phyloP scores from a whole-genome alignment of 371 early-diverging fungal species.

The Circinella minor region DNA sequence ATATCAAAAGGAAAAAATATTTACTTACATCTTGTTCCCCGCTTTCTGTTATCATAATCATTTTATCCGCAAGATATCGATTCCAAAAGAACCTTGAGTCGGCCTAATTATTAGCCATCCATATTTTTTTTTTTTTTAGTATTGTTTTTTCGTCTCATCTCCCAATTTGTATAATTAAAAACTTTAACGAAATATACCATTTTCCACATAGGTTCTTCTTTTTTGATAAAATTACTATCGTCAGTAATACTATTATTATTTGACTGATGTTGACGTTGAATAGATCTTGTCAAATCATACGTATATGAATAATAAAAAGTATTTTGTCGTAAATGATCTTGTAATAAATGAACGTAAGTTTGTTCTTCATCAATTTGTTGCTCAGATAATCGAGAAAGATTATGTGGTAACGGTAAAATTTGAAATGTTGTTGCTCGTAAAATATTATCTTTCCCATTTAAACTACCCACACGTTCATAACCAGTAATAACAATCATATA shows the following conservation, averaged over 20 bases:
- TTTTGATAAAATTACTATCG: too few species aligned
- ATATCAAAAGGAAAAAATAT: too few species aligned
- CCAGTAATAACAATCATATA: slow-evolving; percentile 82
- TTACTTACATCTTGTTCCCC: slow-evolving; percentile 42
- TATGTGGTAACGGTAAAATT: slow-evolving; percentile 70
- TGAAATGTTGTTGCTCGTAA: slow-evolving; percentile 43
- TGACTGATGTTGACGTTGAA: slow-evolving; percentile 79
- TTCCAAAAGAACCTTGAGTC: slow-evolving; percentile 95
- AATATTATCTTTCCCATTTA: slow-evolving; percentile 54
- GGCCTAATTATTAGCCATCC: slow-evolving; percentile 43
- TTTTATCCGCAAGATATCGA: slow-evolving; percentile 62
- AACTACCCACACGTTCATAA: slow-evolving; percentile 68
- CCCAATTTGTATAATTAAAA: too few species aligned
- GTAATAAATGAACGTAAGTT: slow-evolving; percentile 70
- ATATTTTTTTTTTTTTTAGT: too few species aligned
- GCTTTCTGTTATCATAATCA: slow-evolving; percentile 47
- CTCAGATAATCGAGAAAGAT: slow-evolving; percentile 36
- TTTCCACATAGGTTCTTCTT: slow-evolving; percentile 30
- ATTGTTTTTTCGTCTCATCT: too few species aligned
- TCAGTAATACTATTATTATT: not conserved
- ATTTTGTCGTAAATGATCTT: slow-evolving; percentile 64
- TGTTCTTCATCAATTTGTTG: slow-evolving; percentile 69
- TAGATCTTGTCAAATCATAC: slow-evolving; percentile 79
- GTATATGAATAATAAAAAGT: slow-evolving; percentile 86
- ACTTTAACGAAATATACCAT: slow-evolving; percentile 26